phyloP scores from a whole-genome alignment of 176 grass and related monocot species.

The Raddia guianensis region DNA sequence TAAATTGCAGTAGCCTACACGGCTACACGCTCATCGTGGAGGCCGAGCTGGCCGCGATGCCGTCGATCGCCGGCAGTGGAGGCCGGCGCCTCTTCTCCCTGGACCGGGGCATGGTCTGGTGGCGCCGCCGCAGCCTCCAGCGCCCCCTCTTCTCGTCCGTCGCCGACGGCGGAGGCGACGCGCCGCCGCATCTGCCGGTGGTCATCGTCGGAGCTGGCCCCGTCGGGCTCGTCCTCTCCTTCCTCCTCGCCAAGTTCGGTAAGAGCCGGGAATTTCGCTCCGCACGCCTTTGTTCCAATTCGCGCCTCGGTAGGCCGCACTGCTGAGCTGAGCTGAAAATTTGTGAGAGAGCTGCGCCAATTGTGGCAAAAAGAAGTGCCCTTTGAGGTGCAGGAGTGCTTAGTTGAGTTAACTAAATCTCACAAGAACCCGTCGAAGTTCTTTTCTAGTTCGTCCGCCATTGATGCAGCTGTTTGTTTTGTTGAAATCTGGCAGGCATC shows the following conservation, averaged over 20 bases:
- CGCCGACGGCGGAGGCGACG: constrained; percentile 6
- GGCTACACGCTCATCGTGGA: neutral
- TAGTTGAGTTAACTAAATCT: neutral
- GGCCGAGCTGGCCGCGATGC: constrained; percentile 30
- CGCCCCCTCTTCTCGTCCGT: constrained; percentile 34
- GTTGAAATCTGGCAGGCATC: constrained; percentile 52
- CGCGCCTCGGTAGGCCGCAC: neutral
- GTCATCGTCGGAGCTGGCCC: constrained; percentile 91
- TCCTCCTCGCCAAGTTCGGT: constrained; percentile 95
- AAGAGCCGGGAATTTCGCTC: neutral
- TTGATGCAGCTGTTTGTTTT: neutral
- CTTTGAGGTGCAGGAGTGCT: neutral
- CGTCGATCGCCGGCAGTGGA: constrained; percentile 36
- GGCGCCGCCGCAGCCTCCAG: neutral
- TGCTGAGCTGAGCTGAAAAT: neutral
- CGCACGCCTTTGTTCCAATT: neutral
- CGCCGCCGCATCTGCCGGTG: constrained; percentile 68
- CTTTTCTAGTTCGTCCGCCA: neutral
- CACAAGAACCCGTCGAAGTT: neutral
- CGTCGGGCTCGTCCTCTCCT: constrained; percentile 86
- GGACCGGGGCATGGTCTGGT: neutral
- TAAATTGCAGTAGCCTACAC: constrained; percentile 1
- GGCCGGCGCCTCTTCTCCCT: constrained; percentile 26
- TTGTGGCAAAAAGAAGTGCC: neutral
- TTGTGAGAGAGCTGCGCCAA: neutral